A percentile compares a stretch with the other conserved stretches of the same genome.
Evolutionary conservation across 176 grass and related monocot genomes (phyloP).

Genomic region (Elymus sibiricus): DNA sequence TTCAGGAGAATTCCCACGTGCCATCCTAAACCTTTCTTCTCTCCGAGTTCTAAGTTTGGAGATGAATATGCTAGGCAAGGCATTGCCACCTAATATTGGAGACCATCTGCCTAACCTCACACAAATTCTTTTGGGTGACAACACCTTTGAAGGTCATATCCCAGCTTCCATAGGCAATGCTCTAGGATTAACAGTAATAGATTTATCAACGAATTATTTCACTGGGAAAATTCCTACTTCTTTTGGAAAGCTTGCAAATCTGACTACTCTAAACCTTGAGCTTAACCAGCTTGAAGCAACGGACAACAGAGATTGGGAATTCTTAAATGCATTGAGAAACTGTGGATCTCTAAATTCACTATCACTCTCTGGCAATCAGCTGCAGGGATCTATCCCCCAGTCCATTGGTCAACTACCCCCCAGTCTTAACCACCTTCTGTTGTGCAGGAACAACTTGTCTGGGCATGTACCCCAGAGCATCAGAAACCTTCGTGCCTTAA

Average conservation of each 20-base stretch:
- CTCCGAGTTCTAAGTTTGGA: no score
- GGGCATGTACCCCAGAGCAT: background rate
- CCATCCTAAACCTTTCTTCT: no score
- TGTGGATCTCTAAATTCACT: background rate
- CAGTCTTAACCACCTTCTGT: no score
- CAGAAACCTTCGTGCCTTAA: background rate
- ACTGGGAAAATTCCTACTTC: background rate
- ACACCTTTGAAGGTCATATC: conserved; percentile 5
- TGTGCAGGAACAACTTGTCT: no score
- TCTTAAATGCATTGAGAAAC: background rate
- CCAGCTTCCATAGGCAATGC: conserved; percentile 28
- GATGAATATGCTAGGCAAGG: no score
- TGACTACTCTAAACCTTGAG: background rate
- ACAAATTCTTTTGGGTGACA: background rate
- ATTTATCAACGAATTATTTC: conserved; percentile 1
- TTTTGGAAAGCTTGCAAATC: background rate
- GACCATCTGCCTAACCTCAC: no score
- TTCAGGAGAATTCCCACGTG: background rate
- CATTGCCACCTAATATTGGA: no score
- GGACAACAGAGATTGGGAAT: conserved; percentile 26
- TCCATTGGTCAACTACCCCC: no score
- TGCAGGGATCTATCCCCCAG: background rate
- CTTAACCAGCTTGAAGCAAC: conserved; percentile 25
- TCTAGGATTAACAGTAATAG: background rate
- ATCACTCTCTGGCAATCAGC: no score